Conservation (phyloP, 768 basidiomycete species). For the Hypsizygus marmoreus region DNA sequence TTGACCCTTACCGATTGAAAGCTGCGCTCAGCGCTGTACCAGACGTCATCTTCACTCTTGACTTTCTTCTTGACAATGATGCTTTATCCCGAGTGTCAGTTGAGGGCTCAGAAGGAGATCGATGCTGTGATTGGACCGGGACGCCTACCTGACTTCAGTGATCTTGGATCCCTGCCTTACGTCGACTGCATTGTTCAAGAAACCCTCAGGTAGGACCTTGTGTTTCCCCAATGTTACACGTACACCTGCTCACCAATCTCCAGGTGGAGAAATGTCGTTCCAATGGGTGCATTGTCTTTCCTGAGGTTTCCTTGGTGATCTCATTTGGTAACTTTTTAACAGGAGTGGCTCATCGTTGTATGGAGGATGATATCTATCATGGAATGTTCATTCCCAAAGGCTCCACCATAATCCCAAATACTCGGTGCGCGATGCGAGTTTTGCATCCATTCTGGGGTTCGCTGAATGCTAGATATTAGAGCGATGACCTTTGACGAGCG, state of each 20-base stretch:
- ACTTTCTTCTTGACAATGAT: slow-evolving; percentile 43
- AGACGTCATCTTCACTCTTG: slow-evolving; percentile 33
- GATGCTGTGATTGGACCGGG: slow-evolving; percentile 38
- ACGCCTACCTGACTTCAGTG: slow-evolving; percentile 38
- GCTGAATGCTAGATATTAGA: slow-evolving; percentile 23
- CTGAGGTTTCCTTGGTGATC: slow-evolving; percentile 2
- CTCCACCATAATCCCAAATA: slow-evolving; percentile 13
- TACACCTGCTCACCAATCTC: neutral
- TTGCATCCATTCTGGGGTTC: neutral
- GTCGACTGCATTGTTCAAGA: no score
- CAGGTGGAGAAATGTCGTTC: slow-evolving; percentile 20
- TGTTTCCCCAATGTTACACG: neutral
- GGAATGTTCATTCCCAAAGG: slow-evolving; percentile 21
- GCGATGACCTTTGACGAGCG: slow-evolving; percentile 38
- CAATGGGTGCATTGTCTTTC: slow-evolving; percentile 14
- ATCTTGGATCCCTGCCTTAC: slow-evolving; percentile 32
- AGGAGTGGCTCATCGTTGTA: slow-evolving; percentile 15
- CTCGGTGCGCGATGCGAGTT: slow-evolving; percentile 1
- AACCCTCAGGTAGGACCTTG: neutral
- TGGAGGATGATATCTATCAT: slow-evolving; percentile 38
- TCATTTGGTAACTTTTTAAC: neutral
- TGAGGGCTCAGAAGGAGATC: slow-evolving; percentile 42
- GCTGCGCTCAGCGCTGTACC: no score
- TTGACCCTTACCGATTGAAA: neutral
- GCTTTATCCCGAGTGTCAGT: slow-evolving; percentile 35